phyloP scores from a whole-genome alignment of 2,329 filamentous ascomycete species.

The Colletotrichum costaricense region DNA sequence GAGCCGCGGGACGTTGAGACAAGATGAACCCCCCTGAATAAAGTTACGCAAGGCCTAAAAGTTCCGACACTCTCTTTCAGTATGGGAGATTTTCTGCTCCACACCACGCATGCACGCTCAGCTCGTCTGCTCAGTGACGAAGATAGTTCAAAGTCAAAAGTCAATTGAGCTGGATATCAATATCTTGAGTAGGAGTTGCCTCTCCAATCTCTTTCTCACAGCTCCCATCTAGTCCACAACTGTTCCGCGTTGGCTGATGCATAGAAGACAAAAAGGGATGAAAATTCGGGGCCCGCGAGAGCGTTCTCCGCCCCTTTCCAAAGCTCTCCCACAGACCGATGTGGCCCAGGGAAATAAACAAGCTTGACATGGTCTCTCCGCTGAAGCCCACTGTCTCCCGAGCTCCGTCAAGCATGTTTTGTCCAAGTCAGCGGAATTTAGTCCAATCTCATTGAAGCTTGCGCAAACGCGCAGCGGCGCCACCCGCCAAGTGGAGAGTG shows the following conservation, averaged over 20 bases:
- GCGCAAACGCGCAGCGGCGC: conserved; percentile 16
- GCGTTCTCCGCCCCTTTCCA: conserved; percentile 11
- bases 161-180: not conserved
- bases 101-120: no score
- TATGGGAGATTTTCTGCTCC: not conserved
- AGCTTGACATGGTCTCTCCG: not conserved
- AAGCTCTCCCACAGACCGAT: conserved; percentile 25
- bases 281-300: not conserved
- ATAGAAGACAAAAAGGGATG: not conserved
- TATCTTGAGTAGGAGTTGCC: not conserved
- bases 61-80: not conserved
- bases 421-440: conserved; percentile 5
- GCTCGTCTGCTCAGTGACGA: not conserved
- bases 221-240: not conserved
- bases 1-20: not conserved
- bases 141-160: not conserved
- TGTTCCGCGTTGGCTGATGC: not conserved
- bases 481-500: conserved; percentile 15
- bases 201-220: not conserved
- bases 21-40: conserved; percentile 9
- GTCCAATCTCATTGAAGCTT: conserved; percentile 29
- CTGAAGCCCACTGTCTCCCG: not conserved
- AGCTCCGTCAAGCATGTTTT: not conserved
- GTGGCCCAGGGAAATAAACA: not conserved
- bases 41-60: not conserved